A percentile compares a stretch with the other conserved stretches of the same genome.
phyloP scores from a whole-genome alignment of 1,139 yeast species.

The Pichia sp. region DNA sequence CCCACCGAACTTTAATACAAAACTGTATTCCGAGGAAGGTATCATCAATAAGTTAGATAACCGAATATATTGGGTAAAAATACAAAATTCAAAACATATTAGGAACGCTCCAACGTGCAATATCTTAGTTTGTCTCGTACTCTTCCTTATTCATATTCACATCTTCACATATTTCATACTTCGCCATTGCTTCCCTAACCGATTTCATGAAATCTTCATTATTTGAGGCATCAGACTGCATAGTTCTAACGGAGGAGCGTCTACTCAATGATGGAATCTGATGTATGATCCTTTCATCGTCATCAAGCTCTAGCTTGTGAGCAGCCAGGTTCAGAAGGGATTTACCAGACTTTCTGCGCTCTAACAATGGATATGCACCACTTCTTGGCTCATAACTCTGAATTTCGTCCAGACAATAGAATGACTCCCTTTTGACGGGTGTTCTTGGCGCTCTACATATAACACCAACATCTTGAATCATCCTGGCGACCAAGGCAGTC shows the following conservation, averaged over 20 bases:
- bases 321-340: constrained; percentile 63
- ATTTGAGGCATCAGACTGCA: constrained; percentile 21
- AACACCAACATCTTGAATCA: constrained; percentile 88
- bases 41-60: no score
- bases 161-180: constrained; percentile 36
- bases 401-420: constrained; percentile 31
- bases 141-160: constrained; percentile 47
- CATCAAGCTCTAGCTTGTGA: constrained; percentile 56
- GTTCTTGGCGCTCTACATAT: constrained; percentile 41
- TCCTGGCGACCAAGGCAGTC: constrained; percentile 91
- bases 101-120: no score
- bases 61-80: no score
- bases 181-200: constrained; percentile 47
- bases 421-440: constrained; percentile 27
- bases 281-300: constrained; percentile 39
- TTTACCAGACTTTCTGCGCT: constrained; percentile 64
- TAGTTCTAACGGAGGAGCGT: constrained; percentile 21
- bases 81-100: no score
- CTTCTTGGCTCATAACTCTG: constrained; percentile 49
- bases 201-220: constrained; percentile 40
- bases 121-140: constrained; percentile 37
- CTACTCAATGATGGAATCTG: constrained; percentile 27
- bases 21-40: no score
- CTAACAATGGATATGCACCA: constrained; percentile 30
- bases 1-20: no score